Evolutionary conservation across 2,329 filamentous ascomycete species (phyloP), one percentile per base, ranked within the genome.

Genomic region (Hirsutella rhossiliensis): DNA sequence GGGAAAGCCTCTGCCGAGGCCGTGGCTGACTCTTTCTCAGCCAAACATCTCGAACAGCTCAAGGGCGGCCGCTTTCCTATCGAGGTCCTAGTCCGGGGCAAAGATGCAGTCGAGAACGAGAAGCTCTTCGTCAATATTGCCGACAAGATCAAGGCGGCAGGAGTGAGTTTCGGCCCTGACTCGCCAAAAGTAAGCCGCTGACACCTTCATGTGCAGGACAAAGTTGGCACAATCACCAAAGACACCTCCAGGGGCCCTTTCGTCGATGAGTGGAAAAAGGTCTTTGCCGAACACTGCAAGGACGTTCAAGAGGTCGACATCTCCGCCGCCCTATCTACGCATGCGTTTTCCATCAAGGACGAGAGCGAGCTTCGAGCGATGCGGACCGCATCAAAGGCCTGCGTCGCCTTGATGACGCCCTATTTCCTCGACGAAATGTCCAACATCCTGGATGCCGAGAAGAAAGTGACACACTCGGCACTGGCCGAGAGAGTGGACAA

Each of bases 381-480:
- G 75, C 82, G 94, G 58, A 94, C 90, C 53, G 88, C 90, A 5
- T 92, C 92, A 44, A 85, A 92, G 59, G 90, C 92, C 40, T 96
- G 89, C 54, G 90, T 94, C 52, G 89, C 88, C 46, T 72, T 97
- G 47, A 94, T 97, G 82, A 87, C 87, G 42, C 87, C 90, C 47
- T 98, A 92, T 65, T 97, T 97, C 62, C 82, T 98, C 52, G 92
- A 98, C 59, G 89, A 96, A 62, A 97, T 98, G 89, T 95, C 90
- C 42, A 84, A 85, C 54, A 84, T 97, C 43, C 78, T 98, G 47
- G 92, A 98, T 58, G 84, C 89, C 53, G 94, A 97, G 63, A 96
- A 95, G 72, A 95, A 95, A 61, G 87, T 97, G 59, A 92, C 88
- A 50, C 92, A 98, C 65, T 86, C 82, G 51, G 75, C 76, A 2